Evolutionary conservation across 352 stramenopile genomes (phyloP).

Genomic region (Phytophthora sansomeana): DNA sequence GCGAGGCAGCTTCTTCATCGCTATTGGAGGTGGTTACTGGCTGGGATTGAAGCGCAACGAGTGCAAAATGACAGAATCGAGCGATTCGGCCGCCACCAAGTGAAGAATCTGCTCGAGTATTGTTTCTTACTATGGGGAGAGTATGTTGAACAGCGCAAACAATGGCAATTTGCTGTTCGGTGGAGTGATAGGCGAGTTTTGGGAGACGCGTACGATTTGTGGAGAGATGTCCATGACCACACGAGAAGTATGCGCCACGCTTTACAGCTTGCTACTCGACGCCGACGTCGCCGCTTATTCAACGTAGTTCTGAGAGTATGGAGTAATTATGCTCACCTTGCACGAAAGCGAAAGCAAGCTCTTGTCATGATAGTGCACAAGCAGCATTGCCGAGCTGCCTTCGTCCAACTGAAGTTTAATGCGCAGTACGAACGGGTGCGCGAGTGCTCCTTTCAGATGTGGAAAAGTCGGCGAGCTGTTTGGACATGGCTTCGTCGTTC

Average conservation of each 20-base stretch:
- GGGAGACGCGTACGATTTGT: constrained; percentile 28
- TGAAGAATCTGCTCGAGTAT: neutral
- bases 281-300: constrained; percentile 26
- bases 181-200: constrained; percentile 30
- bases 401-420: constrained; percentile 9
- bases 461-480: constrained; percentile 28
- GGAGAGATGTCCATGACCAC: constrained; percentile 21
- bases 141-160: constrained; percentile 24
- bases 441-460: constrained; percentile 14
- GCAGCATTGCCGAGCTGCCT: constrained; percentile 24
- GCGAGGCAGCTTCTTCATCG: constrained; percentile 16
- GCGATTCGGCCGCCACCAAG: constrained; percentile 3
- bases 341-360: constrained; percentile 8
- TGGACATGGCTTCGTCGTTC: constrained; percentile 35
- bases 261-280: constrained; percentile 26
- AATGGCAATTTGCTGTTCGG: constrained; percentile 30
- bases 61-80: constrained; percentile 13
- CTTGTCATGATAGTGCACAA: constrained; percentile 18
- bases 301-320: constrained; percentile 17
- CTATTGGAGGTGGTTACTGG: constrained; percentile 26
- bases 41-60: constrained; percentile 19
- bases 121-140: constrained; percentile 26
- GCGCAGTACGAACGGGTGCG: constrained; percentile 4
- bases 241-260: constrained; percentile 14
- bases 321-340: constrained; percentile 1